Base-by-base conservation (phyloP, 306 rosid species). In the Purshia tridentata region DNA sequence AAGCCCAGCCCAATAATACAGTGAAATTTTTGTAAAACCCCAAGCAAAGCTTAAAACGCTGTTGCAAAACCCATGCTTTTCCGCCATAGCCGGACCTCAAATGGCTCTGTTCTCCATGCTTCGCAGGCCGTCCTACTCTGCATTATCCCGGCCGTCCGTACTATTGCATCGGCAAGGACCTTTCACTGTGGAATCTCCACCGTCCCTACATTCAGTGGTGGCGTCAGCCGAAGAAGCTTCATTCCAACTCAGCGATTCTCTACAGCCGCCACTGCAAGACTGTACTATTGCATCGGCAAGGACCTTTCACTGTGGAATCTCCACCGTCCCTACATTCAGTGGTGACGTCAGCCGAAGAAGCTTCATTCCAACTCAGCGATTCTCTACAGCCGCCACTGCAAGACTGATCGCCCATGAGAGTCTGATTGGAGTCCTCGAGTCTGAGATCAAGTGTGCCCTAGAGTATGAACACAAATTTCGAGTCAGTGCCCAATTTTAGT, bases 71-170 rank as follows among this genome's bases (percentile, higher is more conserved):
- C 75, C 56, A 22, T 3, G 11, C 3, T 9, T 11, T 18, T 8
- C 42, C 0, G 12, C 65, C 61, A 11, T 5, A 50, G 23, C 52
- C 35, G 51, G 18, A 63, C 56, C 12, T 18, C n/a, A 74, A 82
- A 91, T 88, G 94, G 86, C 91, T 37, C 61, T 87, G 47, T 75
- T 60, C 86, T 80, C 90, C 29, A n/a, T 78, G 20, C 86, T 93
- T 3, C 97, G 97, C 75, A 86, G 90, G 22, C 88, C 84, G 9
- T 68, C 92, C 66, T 61, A 82, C n/a, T 72, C 88, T 50, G 76
- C 68, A 3, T 23, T 91, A 6, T 83, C 97, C 42, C 72, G 3
- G 79, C 81, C 3, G 39, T 79, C 72, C 88, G 94, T 19, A 39
- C 81, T 10, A 16, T 19, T 2, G 77, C 79, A 2, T 72, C 91